Evolutionary conservation across 371 early-diverging fungal genomes (phyloP), one percentile per base, ranked within the genome.

Genomic region (Mortierella sp.): DNA sequence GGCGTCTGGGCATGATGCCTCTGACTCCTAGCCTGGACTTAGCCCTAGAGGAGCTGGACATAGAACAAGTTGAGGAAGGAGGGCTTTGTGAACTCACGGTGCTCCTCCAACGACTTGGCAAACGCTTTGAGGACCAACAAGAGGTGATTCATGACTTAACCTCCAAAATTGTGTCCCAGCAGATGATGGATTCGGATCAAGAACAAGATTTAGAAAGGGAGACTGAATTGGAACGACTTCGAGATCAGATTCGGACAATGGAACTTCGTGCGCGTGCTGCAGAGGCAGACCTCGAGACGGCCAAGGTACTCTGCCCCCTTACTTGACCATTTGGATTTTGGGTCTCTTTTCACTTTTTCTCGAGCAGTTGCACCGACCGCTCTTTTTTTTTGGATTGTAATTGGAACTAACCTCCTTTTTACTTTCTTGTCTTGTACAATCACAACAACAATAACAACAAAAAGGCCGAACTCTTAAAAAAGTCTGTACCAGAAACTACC

Each of bases 61-160:
- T 28, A 7, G 48, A 48, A 2, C 46, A 60, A 7, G 51, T 73
- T 6, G 66, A 66, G 43, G 62, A 61, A 16, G 80, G 80, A 4
- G 80, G 80, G 7, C 60, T 79, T 7, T 69, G 73, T 11, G 80
- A 79, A 48, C 50, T 69, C 25, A 58, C 73, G 57, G 28, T 47
- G 7, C 50, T 79, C 1, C 18, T 69, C 12, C 45, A 55, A 23
- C 61, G 44, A 45, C 61, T 79, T 18, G 73, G 73, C 7, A 52
- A 50, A 25, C 65, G 57, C 60, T 70, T 62, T 19, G 80, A 79
- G 43, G 62, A 57, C 23, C 73, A 72, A 23, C 44, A 63, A 28
- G 70, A 77, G 45, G 63, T 79, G n/a, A 66, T 79, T 60, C 59
- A 79, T 25, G 62, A 79, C 4, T 60, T 79, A 73, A 73, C 73